Conservation (phyloP, 148 eudicot genomes). For the Salicornia ramosissima region DNA sequence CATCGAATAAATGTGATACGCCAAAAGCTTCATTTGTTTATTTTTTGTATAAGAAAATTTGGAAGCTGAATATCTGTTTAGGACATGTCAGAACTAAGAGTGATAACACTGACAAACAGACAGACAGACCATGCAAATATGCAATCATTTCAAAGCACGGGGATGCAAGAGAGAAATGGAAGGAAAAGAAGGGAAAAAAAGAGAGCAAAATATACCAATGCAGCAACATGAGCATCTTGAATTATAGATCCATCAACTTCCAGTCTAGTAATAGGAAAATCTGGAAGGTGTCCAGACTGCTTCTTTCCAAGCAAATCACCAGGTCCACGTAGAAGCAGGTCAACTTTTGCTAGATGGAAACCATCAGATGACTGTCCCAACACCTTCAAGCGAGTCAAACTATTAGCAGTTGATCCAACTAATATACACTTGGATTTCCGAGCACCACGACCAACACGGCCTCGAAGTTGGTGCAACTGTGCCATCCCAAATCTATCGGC, state of each 20-base stretch:
- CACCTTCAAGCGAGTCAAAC: constrained; percentile 65
- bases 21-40: no score
- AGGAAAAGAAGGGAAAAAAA: neutral
- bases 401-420: constrained; percentile 42
- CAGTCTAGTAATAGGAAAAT: constrained; percentile 82
- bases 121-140: neutral
- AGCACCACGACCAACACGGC: constrained; percentile 87
- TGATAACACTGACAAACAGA: neutral
- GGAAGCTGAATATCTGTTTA: neutral
- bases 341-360: constrained; percentile 78
- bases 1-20: no score
- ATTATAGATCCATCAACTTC: constrained; percentile 87
- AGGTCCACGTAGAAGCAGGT: constrained; percentile 86
- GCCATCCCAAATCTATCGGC: constrained; percentile 97
- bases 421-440: constrained; percentile 79
- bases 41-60: neutral
- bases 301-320: constrained; percentile 97
- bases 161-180: neutral
- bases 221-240: constrained; percentile 90
- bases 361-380: constrained; percentile 76
- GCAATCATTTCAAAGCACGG: neutral
- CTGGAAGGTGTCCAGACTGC: constrained; percentile 98
- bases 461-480: constrained; percentile 93
- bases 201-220: constrained; percentile 49
- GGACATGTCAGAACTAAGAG: neutral